phyloP scores from a whole-genome alignment of 75 land plant genomes.

The Pinus taeda region DNA sequence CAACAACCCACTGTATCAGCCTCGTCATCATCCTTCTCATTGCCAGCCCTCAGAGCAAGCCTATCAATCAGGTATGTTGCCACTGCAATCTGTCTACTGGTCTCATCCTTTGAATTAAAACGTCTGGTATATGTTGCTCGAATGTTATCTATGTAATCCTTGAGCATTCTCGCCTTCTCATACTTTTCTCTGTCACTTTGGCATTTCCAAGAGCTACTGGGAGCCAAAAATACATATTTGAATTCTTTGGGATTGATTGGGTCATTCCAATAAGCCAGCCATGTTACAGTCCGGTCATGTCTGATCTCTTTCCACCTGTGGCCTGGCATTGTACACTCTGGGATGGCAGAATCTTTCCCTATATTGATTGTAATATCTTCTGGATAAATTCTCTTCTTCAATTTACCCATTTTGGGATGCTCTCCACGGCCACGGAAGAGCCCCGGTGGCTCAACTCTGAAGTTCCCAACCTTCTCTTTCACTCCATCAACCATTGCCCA shows the following conservation, averaged over 20 bases:
- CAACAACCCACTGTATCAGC: slow-evolving; percentile 99
- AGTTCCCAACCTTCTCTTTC: slow-evolving; percentile 99
- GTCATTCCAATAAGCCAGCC: slow-evolving; percentile 98
- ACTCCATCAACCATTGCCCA: slow-evolving; percentile 97
- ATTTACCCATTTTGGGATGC: slow-evolving; percentile 75
- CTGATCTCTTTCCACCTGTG: slow-evolving; percentile 95
- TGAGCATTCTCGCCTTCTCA: slow-evolving; percentile 84
- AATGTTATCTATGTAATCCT: slow-evolving; percentile 76
- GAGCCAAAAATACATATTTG: slow-evolving; percentile 91
- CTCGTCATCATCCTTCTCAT: slow-evolving; percentile 99
- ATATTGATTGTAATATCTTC: slow-evolving; percentile 87
- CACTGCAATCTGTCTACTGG: slow-evolving; percentile 82
- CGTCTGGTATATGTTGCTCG: slow-evolving; percentile 74
- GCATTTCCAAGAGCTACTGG: slow-evolving; percentile 89
- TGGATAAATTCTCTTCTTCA: slow-evolving; percentile 50
- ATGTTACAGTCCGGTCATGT: slow-evolving; percentile 92
- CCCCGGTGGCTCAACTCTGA: slow-evolving; percentile 97
- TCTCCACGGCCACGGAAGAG: slow-evolving; percentile 96
- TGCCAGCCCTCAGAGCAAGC: slow-evolving; percentile 96
- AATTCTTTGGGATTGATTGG: slow-evolving; percentile 87
- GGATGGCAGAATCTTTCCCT: slow-evolving; percentile 83
- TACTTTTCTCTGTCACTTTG: slow-evolving; percentile 98
- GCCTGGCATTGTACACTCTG: slow-evolving; percentile 95
- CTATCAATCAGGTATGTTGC: slow-evolving; percentile 95
- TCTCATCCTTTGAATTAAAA: slow-evolving; percentile 57